Evolutionary conservation across 75 land plant species (phyloP), one percentile per base, ranked within the genome.

Genomic region (Picea sitchensis): DNA sequence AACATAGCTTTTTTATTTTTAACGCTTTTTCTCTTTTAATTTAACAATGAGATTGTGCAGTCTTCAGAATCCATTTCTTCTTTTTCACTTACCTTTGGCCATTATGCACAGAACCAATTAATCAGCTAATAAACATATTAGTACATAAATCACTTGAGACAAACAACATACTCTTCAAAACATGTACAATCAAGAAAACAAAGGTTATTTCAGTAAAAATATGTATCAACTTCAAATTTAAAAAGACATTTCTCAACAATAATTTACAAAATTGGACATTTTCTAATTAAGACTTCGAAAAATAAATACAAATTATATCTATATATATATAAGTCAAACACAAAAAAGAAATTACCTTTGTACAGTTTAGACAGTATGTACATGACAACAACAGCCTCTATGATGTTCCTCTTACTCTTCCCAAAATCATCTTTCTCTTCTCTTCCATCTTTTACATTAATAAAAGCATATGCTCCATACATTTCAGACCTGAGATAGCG

Each of bases 381-480:
- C 47, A 73, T 17, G 6, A 92, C 81, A 34, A 88, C 83, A 65
- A 86, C 84, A 2, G 86, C 98, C 82, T 94, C 98, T 12, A 90
- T 87, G 67, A 83, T 59, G 77, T 95, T 95, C 78, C 80, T 88
- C 67, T 80, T 71, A 78, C 94, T 94, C 51, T 63, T 82, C 2
- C 88, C 84, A 76, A 58, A 14, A 14, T 85, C 80, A 72, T 84
- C 95, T 4, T 58, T 31, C 32, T 88, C 86, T 75, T 93, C 94
- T 58, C 26, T 81, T 63, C 92, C 98, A 71, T 71, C 81, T 59
- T 15, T 18, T 15, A 92, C 62, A 82, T 92, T 87, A 18, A 95
- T 84, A 74, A 95, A 94, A 1, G 88, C 86, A 87, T 88, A 95
- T 2, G 92, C 73, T 12, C 96, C 92, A 85, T 78, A 94, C 77